Evolutionary conservation across 108 stramenopile genomes (phyloP), one percentile per base, ranked within the genome.

Genomic region (Nannochloropsis granulata): DNA sequence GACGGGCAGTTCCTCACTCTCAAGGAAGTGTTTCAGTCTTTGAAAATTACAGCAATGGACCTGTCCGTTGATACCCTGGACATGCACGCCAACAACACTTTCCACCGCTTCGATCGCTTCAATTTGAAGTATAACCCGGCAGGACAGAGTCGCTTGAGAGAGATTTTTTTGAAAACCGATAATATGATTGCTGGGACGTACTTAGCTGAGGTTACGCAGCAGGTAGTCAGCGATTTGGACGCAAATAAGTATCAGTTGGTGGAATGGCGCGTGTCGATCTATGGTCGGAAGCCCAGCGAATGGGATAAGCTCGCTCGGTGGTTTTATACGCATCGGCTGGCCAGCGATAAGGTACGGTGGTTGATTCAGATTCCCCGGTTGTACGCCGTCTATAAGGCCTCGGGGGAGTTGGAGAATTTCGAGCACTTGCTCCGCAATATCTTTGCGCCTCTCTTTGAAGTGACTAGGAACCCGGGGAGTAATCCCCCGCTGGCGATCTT

Each of bases 61-160:
- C 89, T 99, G 85, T 97, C 96, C 25, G 98, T 99, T 81, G 98
- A 99, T 90, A 98, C 98, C 19, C 96, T 99, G 85, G 94, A 97
- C 90, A 98, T 99, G 81, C 91, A 99, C 84, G 98, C 99, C 26
- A 97, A 97, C 92, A 97, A 98, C 89, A 96, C 95, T 14, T 99
- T 98, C 90, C 97, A 98, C 80, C 81, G 86, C 23, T 99, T 99
- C 90, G 99, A 99, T 88, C 96, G 98, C 81, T 99, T 99, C 91
- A 99, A 99, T 91, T 86, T 91, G 71, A 99, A 99, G 89, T 99
- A 98, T 91, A 95, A 95, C 84, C 99, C 99, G 12, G 96, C 97
- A 56, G 93, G 96, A 0, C 93, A 98, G 93, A 94, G 94, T 13
- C 94, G 96, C 78, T 94, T 99, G 94, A 80, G 99, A n/a, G 94